Conservation (phyloP, 352 stramenopile species). For the Pythium coloratum region DNA sequence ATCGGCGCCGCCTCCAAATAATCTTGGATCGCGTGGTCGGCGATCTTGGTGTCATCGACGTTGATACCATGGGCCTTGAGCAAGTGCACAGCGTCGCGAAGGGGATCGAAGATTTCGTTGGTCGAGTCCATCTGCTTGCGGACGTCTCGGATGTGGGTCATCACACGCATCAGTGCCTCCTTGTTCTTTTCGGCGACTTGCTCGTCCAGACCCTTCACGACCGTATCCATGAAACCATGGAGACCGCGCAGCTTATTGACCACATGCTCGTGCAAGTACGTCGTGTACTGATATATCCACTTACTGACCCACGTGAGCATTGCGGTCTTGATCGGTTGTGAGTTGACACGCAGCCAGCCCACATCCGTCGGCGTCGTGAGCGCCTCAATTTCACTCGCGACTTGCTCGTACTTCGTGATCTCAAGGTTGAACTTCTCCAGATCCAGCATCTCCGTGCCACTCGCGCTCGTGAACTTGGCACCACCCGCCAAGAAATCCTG, state of each 20-base stretch:
- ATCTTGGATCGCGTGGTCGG: conserved; percentile 77
- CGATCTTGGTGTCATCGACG: conserved; percentile 89
- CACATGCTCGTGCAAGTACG: conserved; percentile 92
- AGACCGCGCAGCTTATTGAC: conserved; percentile 86
- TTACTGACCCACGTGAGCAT: conserved; percentile 96
- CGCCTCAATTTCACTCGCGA: conserved; percentile 90
- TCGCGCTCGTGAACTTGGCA: conserved; percentile 56
- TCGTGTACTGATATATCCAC: conserved; percentile 96
- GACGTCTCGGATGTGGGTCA: conserved; percentile 95
- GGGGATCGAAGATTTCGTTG: conserved; percentile 93
- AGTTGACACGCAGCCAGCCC: conserved; percentile 97
- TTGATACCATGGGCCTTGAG: conserved; percentile 94
- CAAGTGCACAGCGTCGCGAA: conserved; percentile 93
- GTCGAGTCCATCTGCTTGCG: conserved; percentile 92
- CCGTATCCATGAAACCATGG: conserved; percentile 93
- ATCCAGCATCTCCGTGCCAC: conserved; percentile 90
- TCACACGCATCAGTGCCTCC: conserved; percentile 95
- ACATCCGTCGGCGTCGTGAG: conserved; percentile 92
- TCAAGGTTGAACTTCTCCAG: conserved; percentile 95
- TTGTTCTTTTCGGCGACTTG: conserved; percentile 92
- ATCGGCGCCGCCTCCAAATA: conserved; percentile 96
- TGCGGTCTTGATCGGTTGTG: conserved; percentile 95
- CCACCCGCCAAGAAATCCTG: conserved; percentile 84
- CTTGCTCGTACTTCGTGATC: conserved; percentile 95
- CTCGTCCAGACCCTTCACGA: conserved; percentile 89